Evolutionary conservation across 164 flowering plant genomes (phyloP).

Genomic region (Chloranthus sessilifolius): DNA sequence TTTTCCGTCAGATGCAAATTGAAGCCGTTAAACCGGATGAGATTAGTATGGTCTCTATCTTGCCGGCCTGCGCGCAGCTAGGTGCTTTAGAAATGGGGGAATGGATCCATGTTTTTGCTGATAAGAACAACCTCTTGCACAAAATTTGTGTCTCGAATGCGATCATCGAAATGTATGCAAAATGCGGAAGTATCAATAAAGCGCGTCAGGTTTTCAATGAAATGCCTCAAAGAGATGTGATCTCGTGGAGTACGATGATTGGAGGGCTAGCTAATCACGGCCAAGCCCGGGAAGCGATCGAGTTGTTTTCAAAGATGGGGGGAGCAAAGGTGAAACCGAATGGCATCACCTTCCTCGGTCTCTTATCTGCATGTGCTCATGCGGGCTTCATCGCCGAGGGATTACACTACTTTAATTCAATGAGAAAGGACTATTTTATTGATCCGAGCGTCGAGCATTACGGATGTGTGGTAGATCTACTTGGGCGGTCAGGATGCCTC

Average conservation of each 20-base stretch:
- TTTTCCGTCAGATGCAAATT: slow-evolving; percentile 44
- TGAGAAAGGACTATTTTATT: slow-evolving; percentile 19
- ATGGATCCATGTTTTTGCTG: slow-evolving; percentile 64
- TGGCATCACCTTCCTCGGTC: slow-evolving; percentile 24
- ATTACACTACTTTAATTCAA: slow-evolving; percentile 21
- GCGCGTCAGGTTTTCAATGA: slow-evolving; percentile 18
- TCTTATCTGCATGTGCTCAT: slow-evolving; percentile 31
- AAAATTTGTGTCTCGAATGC: slow-evolving; percentile 56
- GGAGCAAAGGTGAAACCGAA: slow-evolving; percentile 19
- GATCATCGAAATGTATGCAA: slow-evolving; percentile 67
- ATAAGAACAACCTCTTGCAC: slow-evolving; percentile 36
- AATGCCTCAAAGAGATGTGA: slow-evolving; percentile 23
- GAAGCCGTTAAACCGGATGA: slow-evolving; percentile 50
- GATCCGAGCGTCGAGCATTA: slow-evolving; percentile 29
- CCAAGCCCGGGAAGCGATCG: slow-evolving; percentile 20
- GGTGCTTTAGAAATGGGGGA: slow-evolving; percentile 77
- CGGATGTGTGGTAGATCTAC: slow-evolving; percentile 33
- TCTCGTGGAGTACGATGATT: slow-evolving; percentile 32
- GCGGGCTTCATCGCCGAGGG: slow-evolving; percentile 24
- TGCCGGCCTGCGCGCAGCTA: slow-evolving; percentile 69
- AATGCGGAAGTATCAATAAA: slow-evolving; percentile 27
- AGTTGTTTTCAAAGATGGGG: slow-evolving; percentile 22
- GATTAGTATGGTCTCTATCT: slow-evolving; percentile 46
- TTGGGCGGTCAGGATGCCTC: slow-evolving; percentile 24
- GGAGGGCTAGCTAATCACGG: slow-evolving; percentile 27